phyloP scores from a whole-genome alignment of 148 eudicot species.

The Rhododendron vialii region DNA sequence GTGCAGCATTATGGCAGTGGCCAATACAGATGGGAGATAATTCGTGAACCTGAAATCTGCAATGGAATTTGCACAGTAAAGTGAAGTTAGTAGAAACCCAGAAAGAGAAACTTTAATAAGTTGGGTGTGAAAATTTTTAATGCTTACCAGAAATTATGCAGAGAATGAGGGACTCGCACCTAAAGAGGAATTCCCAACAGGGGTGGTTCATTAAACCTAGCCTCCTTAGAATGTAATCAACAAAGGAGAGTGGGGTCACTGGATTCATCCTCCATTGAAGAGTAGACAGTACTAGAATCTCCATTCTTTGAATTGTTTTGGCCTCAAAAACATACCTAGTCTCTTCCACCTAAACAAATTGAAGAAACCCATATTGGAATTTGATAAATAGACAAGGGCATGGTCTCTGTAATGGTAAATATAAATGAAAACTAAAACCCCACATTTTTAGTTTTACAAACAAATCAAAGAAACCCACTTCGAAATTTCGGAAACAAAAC shows the following conservation, averaged over 20 bases:
- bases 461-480: too few relatives aligned
- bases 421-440: too few relatives aligned
- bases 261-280: conserved; percentile 77
- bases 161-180: conserved; percentile 48
- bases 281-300: conserved; percentile 56
- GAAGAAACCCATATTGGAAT: not conserved
- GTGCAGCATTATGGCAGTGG: conserved; percentile 61
- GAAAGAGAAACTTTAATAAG: not conserved
- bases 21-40: conserved; percentile 59
- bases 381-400: not conserved
- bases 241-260: conserved; percentile 66
- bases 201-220: conserved; percentile 34
- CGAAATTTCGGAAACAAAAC: too few relatives aligned
- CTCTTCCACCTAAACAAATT: conserved; percentile 48
- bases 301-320: conserved; percentile 68
- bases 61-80: not conserved
- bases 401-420: too few relatives aligned
- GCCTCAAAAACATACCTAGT: conserved; percentile 54
- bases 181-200: conserved; percentile 40
- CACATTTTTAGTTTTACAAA: too few relatives aligned
- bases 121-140: not conserved
- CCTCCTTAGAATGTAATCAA: conserved; percentile 56
- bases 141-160: conserved; percentile 46
- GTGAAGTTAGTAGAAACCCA: not conserved
- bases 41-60: conserved; percentile 54